Evolutionary conservation across 75 land plant genomes (phyloP).

Genomic region (Sequoia sempervirens): DNA sequence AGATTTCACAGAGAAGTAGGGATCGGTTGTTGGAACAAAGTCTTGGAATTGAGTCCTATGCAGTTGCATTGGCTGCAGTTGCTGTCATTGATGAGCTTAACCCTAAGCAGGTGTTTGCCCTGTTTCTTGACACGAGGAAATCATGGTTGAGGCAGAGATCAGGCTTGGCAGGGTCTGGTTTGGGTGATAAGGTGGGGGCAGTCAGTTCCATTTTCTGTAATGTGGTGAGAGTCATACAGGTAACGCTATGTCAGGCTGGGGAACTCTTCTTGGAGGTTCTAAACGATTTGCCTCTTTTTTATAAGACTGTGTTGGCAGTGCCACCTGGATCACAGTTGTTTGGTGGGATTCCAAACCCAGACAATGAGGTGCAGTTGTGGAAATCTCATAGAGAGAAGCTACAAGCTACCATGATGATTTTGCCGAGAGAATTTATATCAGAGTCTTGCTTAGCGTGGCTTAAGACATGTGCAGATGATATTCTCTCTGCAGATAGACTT

Average conservation of each 20-base stretch:
- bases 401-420: conserved; percentile 60
- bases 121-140: conserved; percentile 77
- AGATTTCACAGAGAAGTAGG: conserved; percentile 84
- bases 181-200: conserved; percentile 3
- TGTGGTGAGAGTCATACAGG: conserved; percentile 58
- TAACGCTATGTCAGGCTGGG: conserved; percentile 76
- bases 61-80: conserved; percentile 82
- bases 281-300: conserved; percentile 85
- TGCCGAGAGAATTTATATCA: conserved; percentile 57
- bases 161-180: background rate
- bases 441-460: conserved; percentile 65
- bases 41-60: conserved; percentile 48
- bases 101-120: conserved; percentile 51
- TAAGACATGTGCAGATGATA: conserved; percentile 59
- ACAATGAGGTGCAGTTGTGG: conserved; percentile 87
- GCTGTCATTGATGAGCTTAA: conserved; percentile 85
- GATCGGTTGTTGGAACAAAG: conserved; percentile 65
- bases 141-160: conserved; percentile 54
- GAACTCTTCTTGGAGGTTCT: conserved; percentile 73
- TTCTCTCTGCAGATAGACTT: conserved; percentile 21
- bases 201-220: conserved; percentile 50
- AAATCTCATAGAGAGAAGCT: conserved; percentile 73
- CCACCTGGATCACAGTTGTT: conserved; percentile 95
- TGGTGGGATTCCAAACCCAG: conserved; percentile 96
- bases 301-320: conserved; percentile 62